A percentile compares a stretch with the other conserved stretches of the same genome.
phyloP scores from a whole-genome alignment of 148 eudicot genomes.

The Camellia lanceoleosa region DNA sequence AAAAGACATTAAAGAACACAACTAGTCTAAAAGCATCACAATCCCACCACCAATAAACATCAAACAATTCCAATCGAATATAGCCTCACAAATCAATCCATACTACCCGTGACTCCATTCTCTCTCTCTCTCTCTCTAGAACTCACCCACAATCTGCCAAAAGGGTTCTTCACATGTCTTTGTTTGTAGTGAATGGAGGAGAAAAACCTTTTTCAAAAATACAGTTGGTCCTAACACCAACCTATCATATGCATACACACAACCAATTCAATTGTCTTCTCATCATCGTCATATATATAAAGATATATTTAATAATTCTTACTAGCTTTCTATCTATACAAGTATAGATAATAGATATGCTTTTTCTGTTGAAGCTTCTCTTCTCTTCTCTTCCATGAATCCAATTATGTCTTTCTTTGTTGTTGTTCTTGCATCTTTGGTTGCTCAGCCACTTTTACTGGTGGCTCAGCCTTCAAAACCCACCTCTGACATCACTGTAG shows the following conservation, averaged over 20 bases:
- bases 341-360: neutral
- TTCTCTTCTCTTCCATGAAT: conserved; percentile 30
- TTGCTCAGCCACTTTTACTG: conserved; percentile 19
- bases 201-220: conserved; percentile 13
- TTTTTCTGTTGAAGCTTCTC: conserved; percentile 25
- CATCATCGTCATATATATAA: conserved; percentile 18
- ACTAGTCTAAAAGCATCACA: neutral
- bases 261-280: too few relatives aligned
- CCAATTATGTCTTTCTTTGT: conserved; percentile 25
- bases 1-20: too few relatives aligned
- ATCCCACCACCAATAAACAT: neutral
- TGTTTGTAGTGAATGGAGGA: conserved; percentile 33
- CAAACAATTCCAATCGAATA: conserved; percentile 4
- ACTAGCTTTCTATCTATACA: too few relatives aligned
- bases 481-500: conserved; percentile 50
- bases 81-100: neutral
- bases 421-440: conserved; percentile 26
- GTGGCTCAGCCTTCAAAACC: conserved; percentile 28
- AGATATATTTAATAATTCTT: conserved; percentile 1
- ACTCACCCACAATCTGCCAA: conserved; percentile 31
- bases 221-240: conserved; percentile 51
- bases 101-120: conserved; percentile 11
- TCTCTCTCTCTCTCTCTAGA: conserved; percentile 1
- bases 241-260: conserved; percentile 43
- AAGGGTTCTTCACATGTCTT: conserved; percentile 41